A percentile compares a stretch with the other conserved stretches of the same genome.
phyloP scores from a whole-genome alignment of 257 asterid genomes.

The Ajuga chamaepitys region DNA sequence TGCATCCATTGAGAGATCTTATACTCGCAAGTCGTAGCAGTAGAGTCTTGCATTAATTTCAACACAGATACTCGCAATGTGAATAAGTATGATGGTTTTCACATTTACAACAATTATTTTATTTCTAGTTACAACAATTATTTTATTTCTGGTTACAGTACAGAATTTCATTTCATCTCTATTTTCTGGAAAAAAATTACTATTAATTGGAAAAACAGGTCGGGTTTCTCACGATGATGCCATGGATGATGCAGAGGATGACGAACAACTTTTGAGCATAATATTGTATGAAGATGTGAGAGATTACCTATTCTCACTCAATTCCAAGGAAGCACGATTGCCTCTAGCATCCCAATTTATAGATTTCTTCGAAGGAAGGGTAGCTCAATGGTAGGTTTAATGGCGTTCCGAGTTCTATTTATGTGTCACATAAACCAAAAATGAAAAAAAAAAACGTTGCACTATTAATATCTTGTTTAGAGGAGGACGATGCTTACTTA shows the following conservation, averaged over 20 bases:
- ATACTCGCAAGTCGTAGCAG: not conserved
- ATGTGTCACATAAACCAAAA: no score
- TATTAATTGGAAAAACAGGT: constrained; percentile 30
- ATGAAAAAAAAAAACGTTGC: no score
- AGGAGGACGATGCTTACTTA: no score
- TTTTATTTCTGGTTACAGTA: not conserved
- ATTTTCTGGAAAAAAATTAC: constrained; percentile 14
- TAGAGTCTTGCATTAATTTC: no score
- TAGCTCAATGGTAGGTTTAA: constrained; percentile 73
- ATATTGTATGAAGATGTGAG: no score
- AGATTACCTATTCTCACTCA: no score
- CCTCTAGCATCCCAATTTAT: constrained; percentile 79
- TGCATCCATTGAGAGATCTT: not conserved
- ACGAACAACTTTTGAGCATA: no score
- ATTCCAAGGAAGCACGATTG: no score
- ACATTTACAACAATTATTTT: not conserved
- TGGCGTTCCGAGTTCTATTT: constrained; percentile 11
- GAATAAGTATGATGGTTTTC: no score
- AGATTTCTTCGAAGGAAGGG: constrained; percentile 87
- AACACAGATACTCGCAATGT: no score
- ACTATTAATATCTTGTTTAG: no score
- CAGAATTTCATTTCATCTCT: not conserved
- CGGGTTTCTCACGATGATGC: constrained; percentile 26
- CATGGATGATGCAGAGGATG: constrained; percentile 42
- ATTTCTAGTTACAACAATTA: no score